Base-by-base conservation (phyloP, 805 yeast species). In the Candida alai region DNA sequence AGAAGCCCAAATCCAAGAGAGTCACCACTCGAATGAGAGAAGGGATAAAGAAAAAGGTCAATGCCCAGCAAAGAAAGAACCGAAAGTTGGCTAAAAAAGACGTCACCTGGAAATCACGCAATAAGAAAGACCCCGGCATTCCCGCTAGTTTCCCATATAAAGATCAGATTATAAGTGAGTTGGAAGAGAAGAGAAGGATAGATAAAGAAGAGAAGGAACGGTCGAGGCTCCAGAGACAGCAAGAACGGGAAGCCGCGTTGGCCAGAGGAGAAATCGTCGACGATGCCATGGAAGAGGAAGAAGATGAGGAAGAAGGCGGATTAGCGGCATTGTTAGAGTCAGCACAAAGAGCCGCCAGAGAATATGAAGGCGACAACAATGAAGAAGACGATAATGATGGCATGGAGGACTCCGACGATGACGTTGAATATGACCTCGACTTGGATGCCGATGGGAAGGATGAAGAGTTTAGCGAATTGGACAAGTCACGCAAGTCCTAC, bases 91-190 rank as follows among this genome's bases (percentile, higher is more conserved):
- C 95, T 13, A 93, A 93, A 73, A 88, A 77, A 55, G 97, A 90
- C 58, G 78, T 77, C 4, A 93, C 97, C 11, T 93, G 98, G 98
- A 87, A 76, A 57, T 84, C 96, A 12, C 78, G 80, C 52, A 62
- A 65, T 37, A 78, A 76, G 51, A 90, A 86, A 62, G 97, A 89
- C 58, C 89, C 90, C 8, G 97, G 97, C 45, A 90, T 93, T 48
- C 98, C 98, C 37, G 69, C 95, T 34, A 79, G 81, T 49, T 93
- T 88, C 73, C 98, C 98, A 21, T 93, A 88, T 68, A 93, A 90
- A 60, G 94, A 84, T 44, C 74, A 76, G 59, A 78, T 93, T 38
- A 65, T 93, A 37, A 66, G 64, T 42, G 86, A 84, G 48, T 77
- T 84, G 41, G 93, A 84, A 59, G 76, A 70, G 19, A 62, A 65